phyloP scores from a whole-genome alignment of 2,329 filamentous ascomycete species.

The Teratosphaeriaceae sp. region DNA sequence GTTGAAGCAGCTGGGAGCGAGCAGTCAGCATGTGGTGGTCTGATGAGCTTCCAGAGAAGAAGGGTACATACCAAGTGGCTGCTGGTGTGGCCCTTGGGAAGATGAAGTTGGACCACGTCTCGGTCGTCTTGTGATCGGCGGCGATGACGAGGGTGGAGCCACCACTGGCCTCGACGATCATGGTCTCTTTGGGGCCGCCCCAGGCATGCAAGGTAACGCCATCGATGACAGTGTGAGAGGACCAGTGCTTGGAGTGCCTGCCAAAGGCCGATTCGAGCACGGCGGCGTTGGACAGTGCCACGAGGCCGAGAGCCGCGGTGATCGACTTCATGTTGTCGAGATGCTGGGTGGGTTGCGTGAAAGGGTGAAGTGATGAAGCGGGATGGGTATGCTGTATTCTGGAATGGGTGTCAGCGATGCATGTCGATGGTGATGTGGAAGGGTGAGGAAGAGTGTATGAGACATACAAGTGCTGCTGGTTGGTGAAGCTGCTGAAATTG shows the following conservation, averaged over 20 bases:
- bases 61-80: constrained; percentile 6
- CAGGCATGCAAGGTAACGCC: not conserved
- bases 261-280: constrained; percentile 16
- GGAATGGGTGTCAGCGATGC: constrained; percentile 4
- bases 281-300: constrained; percentile 31
- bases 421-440: too few species aligned
- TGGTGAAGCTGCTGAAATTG: constrained; percentile 2
- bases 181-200: too few species aligned
- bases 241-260: not conserved
- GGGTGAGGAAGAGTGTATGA: not conserved
- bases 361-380: not conserved
- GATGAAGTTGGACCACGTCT: constrained; percentile 1
- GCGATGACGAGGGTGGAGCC: too few species aligned
- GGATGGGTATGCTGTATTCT: not conserved
- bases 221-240: not conserved
- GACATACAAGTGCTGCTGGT: constrained; percentile 4
- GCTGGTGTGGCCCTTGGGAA: not conserved
- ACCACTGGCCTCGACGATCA: too few species aligned
- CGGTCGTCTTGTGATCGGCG: not conserved
- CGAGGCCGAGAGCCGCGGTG: constrained; percentile 17
- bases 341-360: not conserved
- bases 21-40: not conserved
- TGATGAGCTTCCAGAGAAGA: not conserved
- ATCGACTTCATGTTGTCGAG: constrained; percentile 32
- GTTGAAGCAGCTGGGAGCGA: constrained; percentile 45